These are phyloP conservation scores for Dimargaris cristalligena DNA, from an alignment of 192 early-diverging fungal genomes.

Conservation along the genomic window DNA sequence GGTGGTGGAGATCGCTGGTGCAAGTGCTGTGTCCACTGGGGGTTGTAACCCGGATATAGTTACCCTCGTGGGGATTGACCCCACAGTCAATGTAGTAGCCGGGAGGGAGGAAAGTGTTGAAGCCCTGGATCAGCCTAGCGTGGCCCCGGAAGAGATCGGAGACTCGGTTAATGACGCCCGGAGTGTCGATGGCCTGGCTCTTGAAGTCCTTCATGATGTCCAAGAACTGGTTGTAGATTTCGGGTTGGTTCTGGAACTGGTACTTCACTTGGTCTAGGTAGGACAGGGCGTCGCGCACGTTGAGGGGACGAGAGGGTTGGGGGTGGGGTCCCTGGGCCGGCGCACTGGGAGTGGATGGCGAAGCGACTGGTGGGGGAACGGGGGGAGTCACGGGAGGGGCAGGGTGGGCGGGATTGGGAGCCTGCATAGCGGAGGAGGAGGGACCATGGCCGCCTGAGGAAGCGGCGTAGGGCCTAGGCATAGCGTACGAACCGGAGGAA, in stretches of 20 bases:
- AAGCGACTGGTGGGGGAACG: slow-evolving; percentile 3
- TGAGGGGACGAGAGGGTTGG: slow-evolving; percentile 36
- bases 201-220: slow-evolving; percentile 99
- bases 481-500: background rate
- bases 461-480: background rate
- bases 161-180: slow-evolving; percentile 93
- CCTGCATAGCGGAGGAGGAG: background rate
- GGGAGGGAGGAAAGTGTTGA: slow-evolving; percentile 98
- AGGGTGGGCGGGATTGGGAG: slow-evolving; percentile 13
- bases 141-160: slow-evolving; percentile 87
- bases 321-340: background rate
- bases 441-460: background rate
- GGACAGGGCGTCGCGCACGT: slow-evolving; percentile 86
- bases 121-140: slow-evolving; percentile 81
- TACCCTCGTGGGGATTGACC: slow-evolving; percentile 52
- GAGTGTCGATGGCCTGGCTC: slow-evolving; percentile 88
- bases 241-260: slow-evolving; percentile 79
- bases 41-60: slow-evolving; percentile 73
- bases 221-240: slow-evolving; percentile 94
- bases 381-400: slow-evolving; percentile 13
- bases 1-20: background rate
- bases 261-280: slow-evolving; percentile 94
- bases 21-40: slow-evolving; percentile 37
- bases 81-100: slow-evolving; percentile 92
- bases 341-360: background rate